Percentiles rank a stretch among this genome's conserved stretches.
These are phyloP conservation scores for Leishmania turanica DNA, from an alignment of 208 protist species.

Conservation along the genomic window DNA sequence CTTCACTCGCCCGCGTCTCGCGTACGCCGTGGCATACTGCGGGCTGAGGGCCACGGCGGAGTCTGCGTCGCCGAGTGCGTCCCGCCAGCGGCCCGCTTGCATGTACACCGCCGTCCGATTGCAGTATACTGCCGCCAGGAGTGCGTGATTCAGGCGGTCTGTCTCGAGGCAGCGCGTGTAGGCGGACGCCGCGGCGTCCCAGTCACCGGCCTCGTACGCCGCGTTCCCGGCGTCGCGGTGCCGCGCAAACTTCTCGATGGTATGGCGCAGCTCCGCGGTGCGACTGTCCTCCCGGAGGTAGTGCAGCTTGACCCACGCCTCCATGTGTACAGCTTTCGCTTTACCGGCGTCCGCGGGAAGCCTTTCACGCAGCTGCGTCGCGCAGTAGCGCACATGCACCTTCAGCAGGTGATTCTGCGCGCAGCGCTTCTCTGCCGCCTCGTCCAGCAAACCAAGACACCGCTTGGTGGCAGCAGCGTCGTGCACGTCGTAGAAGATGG, in stretches of 20 bases:
- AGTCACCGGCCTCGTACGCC: slow-evolving; percentile 60
- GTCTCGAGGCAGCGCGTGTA: slow-evolving; percentile 72
- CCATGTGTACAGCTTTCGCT: slow-evolving; percentile 26
- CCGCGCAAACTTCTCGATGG: slow-evolving; percentile 55
- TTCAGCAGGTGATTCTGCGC: slow-evolving; percentile 37
- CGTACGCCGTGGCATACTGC: slow-evolving; percentile 62
- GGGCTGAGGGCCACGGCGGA: slow-evolving; percentile 48
- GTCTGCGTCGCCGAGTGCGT: slow-evolving; percentile 58
- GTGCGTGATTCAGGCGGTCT: slow-evolving; percentile 62
- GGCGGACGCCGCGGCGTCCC: slow-evolving; percentile 50
- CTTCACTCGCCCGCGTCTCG: slow-evolving; percentile 62
- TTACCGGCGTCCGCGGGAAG: not conserved
- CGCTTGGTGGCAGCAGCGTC: slow-evolving; percentile 50
- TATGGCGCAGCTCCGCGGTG: slow-evolving; percentile 47
- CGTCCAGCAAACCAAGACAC: slow-evolving; percentile 47
- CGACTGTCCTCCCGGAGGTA: slow-evolving; percentile 51
- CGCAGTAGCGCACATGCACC: slow-evolving; percentile 28
- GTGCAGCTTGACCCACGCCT: slow-evolving; percentile 29
- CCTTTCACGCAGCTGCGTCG: slow-evolving; percentile 19
- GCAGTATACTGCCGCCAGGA: slow-evolving; percentile 72
- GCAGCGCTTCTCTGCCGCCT: slow-evolving; percentile 29
- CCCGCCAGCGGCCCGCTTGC: slow-evolving; percentile 60
- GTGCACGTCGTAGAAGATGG: slow-evolving; percentile 76
- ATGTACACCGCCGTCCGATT: slow-evolving; percentile 85
- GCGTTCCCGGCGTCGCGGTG: slow-evolving; percentile 75